Base-by-base conservation (phyloP, 208 protist genomes). In the Endotrypanum monterogeii region DNA sequence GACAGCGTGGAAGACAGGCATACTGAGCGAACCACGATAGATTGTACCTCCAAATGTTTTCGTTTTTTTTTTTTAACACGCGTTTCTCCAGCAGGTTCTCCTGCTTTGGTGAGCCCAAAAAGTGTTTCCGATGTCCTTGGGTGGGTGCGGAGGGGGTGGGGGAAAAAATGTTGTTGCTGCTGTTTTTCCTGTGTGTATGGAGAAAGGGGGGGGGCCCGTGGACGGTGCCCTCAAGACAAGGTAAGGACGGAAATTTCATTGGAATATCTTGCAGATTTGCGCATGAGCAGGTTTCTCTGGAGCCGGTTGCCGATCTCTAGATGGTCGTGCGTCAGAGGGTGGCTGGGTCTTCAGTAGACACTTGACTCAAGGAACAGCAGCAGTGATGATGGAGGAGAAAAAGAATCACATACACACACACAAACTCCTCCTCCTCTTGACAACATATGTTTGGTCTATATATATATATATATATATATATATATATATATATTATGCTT, bases 1-100 rank as follows among this genome's bases (percentile, higher is more conserved):
- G 20, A 86, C 74, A 41, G 88, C 30, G 46, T 79, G 50, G 68
- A 87, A 96, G 30, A 85, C 39, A 25, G 91, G 91, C 91, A 95
- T 95, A 18, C 20, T 57, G 52, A 46, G 35, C 37, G 5, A 67
- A 14, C 12, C 44, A 48, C 44, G 8, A 48, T 11, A 5, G 12
- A 5, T 46, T 12, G 7, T 9, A 46, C 41, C 41, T 9, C 1
- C 20, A 55, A 16, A 32, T 73, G 52, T 11, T n/a, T 8, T 25
- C n/a, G 30, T 20, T 32, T 63, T 41, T 52, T 39, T 52, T n/a
- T 52, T 30, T 5, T 25, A 8, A 46, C 44, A 6, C 25, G 30
- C 44, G 6, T 39, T 52, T 9, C 50, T 51, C 35, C 25, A 18
- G 61, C 62, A 60, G 60, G n/a, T n/a, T n/a, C n/a, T 60, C n/a